Base-by-base conservation (phyloP, 2,329 filamentous ascomycete genomes). In the Cucurbitaria berberidis region DNA sequence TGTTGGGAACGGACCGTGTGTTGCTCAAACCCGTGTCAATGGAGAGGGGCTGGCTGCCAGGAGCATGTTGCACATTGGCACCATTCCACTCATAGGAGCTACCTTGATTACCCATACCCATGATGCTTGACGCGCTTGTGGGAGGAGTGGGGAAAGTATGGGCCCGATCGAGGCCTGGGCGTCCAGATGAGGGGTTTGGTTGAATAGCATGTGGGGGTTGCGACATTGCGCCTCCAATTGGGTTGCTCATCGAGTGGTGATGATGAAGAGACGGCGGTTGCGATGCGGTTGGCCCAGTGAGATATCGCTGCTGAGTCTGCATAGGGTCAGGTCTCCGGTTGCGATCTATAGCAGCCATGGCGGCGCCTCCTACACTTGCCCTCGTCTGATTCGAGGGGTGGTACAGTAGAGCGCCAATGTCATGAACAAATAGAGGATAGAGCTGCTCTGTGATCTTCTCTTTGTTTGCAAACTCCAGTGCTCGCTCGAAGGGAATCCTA, bases 391-490 rank as follows among this genome's bases (percentile, higher is more conserved):
- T 97, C 35, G 90, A 89, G 0, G 95, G 93, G 74, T 98, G 93
- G 76, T 97, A 98, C 44, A 98, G 84, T 60, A 98, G 82, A 52
- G 91, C 89, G 55, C 91, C 91, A 72, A 98, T 98, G 77, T 98
- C 96, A 77, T 98, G 93, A 34, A 98, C 95, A 74, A 99, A 99
- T 43, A 99, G 82, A 46, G 95, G 95, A 75, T 98, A 99, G 48
- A 98, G 80, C 42, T 93, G 81, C 77, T 98, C 93, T 0, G 95
- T 98, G 60, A 98, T 99, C 80, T 98, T 98, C 77, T 99, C 95
- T 83, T 97, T 98, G 81, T 99, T 99, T 62, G 95, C 95, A 74
- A 99, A 98, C 68, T 98, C 95, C 48, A 99, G 80, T n/a, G 95
- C 95, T 62, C 95, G 89, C 66, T 98, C 95, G 68, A 96, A 98